Percentiles rank a stretch among this genome's conserved stretches.
These are phyloP conservation scores for Haemoproteus tartakovskyi DNA, from an alignment of 169 alveolate genomes.

Conservation along the genomic window DNA sequence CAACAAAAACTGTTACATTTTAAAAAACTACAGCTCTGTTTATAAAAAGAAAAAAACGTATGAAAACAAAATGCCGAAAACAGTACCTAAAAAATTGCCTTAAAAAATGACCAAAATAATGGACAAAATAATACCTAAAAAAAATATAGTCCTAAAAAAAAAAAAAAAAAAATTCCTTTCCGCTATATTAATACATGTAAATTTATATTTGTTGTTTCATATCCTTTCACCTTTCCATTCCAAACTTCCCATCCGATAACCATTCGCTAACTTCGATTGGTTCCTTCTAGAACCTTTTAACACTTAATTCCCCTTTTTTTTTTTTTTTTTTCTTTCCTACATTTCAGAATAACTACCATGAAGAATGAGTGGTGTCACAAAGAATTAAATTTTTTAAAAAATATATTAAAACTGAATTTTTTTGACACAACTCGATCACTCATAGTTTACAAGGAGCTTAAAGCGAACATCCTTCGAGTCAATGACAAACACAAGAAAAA, in stretches of 20 bases:
- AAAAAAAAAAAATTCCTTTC: too few relatives aligned
- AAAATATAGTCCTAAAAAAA: too few relatives aligned
- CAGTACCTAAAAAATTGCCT: background rate
- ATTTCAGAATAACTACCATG: constrained; percentile 24
- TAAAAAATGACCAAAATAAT: too few relatives aligned
- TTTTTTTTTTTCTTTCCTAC: background rate
- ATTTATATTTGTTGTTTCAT: background rate
- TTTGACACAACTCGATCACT: constrained; percentile 54
- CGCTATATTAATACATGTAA: too few relatives aligned
- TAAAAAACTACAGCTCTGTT: constrained; percentile 21
- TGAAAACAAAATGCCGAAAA: background rate
- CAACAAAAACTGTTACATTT: constrained; percentile 33
- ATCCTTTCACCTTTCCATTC: too few relatives aligned
- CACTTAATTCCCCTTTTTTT: background rate
- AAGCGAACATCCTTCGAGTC: background rate
- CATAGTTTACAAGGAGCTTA: constrained; percentile 7
- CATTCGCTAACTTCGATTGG: background rate
- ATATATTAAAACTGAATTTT: constrained; percentile 30
- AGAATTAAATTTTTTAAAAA: constrained; percentile 55
- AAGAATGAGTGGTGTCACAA: constrained; percentile 62
- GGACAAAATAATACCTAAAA: too few relatives aligned
- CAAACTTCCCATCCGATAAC: too few relatives aligned
- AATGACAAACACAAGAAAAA: background rate
- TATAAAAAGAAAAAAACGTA: constrained; percentile 56
- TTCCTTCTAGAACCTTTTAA: background rate